These are phyloP conservation scores for Boletus coccyginus DNA, from an alignment of 768 basidiomycete species.

Conservation along the genomic window DNA sequence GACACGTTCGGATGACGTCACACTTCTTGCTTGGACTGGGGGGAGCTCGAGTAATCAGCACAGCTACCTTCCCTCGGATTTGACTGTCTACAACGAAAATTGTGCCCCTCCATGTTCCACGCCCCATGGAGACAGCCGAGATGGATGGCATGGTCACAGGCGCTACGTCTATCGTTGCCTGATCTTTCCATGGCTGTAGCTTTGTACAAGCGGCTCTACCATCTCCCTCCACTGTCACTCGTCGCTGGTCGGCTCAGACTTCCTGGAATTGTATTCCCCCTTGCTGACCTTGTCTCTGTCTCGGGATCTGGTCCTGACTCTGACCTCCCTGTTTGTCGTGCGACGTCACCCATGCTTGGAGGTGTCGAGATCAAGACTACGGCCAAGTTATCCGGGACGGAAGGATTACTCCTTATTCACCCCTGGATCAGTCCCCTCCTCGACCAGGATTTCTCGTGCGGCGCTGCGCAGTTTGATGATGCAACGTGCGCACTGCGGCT, in stretches of 20 bases:
- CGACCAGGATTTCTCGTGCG: background rate
- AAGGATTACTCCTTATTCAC: slow-evolving; percentile 4
- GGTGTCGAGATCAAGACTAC: slow-evolving; percentile 4
- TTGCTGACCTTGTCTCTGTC: background rate
- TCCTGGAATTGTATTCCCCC: slow-evolving; percentile 1
- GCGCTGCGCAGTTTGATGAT: background rate
- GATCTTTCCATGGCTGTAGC: background rate
- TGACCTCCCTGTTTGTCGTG: background rate
- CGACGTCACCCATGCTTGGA: background rate
- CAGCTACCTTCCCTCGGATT: background rate
- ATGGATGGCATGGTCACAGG: background rate
- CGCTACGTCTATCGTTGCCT: background rate
- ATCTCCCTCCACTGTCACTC: background rate
- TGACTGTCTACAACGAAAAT: slow-evolving; percentile 2
- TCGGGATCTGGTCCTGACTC: background rate
- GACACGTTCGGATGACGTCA: background rate
- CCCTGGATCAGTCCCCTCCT: slow-evolving; percentile 11
- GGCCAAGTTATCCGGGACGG: background rate
- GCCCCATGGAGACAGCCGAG: background rate
- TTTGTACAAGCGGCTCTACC: background rate
- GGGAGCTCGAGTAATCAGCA: background rate
- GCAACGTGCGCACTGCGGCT: slow-evolving; percentile 1
- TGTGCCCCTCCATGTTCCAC: background rate
- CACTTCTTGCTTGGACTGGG: slow-evolving; percentile 11
- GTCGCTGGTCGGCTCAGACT: background rate